phyloP scores from a whole-genome alignment of 345 rosid species.

The Populus nigra region DNA sequence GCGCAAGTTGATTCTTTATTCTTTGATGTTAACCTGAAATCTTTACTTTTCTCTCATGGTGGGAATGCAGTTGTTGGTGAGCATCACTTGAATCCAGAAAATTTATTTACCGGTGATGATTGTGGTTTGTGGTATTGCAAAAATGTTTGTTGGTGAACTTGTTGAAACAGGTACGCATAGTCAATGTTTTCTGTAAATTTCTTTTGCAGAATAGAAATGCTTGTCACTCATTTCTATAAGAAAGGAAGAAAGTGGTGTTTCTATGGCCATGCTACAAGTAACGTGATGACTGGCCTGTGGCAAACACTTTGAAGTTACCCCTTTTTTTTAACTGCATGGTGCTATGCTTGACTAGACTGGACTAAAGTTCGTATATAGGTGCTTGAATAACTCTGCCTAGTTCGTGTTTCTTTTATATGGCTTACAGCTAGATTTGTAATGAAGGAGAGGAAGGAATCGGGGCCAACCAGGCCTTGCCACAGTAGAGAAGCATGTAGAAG shows the following conservation, averaged over 20 bases:
- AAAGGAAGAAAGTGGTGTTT: background rate
- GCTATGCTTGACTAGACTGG: background rate
- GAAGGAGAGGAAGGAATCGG: slow-evolving; percentile 86
- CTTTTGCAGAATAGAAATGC: background rate
- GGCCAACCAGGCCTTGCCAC: slow-evolving; percentile 96
- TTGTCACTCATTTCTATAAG: background rate
- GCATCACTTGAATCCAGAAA: slow-evolving; percentile 85
- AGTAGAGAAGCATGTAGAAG: slow-evolving; percentile 87
- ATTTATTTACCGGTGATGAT: slow-evolving; percentile 74
- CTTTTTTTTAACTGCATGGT: background rate
- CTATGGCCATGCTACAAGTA: background rate
- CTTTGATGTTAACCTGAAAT: background rate
- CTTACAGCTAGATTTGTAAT: slow-evolving; percentile 78
- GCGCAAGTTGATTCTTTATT: background rate
- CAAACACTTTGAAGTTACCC: background rate
- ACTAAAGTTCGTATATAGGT: background rate
- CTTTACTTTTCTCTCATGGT: slow-evolving; percentile 5
- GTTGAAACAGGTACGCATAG: slow-evolving; percentile 69
- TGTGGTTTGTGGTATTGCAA: slow-evolving; percentile 85
- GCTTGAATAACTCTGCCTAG: background rate
- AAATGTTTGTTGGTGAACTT: slow-evolving; percentile 99
- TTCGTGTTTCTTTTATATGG: background rate
- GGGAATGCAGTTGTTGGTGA: slow-evolving; percentile 60
- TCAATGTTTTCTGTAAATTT: background rate
- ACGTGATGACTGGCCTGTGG: background rate